phyloP scores from a whole-genome alignment of 2,329 filamentous ascomycete species.

The Pestalotiopsis fici region DNA sequence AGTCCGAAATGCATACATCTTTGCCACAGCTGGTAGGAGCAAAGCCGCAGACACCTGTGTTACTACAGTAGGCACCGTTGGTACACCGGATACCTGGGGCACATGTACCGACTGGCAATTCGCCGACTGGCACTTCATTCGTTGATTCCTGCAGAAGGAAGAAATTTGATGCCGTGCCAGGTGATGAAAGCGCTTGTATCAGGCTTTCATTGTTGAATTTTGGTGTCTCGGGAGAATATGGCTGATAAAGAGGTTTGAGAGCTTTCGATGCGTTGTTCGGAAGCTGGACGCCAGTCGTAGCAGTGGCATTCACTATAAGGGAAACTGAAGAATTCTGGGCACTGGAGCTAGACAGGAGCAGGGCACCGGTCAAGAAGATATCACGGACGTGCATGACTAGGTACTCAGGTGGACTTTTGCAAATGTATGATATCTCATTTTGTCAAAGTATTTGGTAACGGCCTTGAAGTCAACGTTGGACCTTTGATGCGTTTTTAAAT shows the following conservation, averaged over 20 bases:
- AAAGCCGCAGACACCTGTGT: neutral
- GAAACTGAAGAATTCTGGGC: no score
- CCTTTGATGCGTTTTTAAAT: no score
- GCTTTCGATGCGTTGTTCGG: neutral
- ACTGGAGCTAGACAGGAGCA: no score
- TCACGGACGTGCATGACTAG: no score
- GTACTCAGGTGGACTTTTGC: no score
- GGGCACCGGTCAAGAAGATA: no score
- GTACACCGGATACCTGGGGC: neutral
- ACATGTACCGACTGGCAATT: neutral
- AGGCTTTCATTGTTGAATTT: neutral
- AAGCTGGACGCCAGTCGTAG: no score
- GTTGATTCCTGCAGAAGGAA: no score
- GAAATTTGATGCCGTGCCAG: neutral
- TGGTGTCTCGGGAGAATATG: neutral
- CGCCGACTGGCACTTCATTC: neutral
- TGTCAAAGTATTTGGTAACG: no score
- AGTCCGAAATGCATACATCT: conserved; percentile 29
- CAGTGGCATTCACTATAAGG: no score
- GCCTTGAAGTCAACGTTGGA: no score
- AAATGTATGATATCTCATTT: no score
- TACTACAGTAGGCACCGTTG: neutral
- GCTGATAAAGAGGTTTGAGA: neutral
- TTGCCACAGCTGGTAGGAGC: conserved; percentile 19
- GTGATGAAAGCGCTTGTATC: neutral